Evolutionary conservation across 208 protist genomes (phyloP).

Genomic region (Crithidia acanthocephali): DNA sequence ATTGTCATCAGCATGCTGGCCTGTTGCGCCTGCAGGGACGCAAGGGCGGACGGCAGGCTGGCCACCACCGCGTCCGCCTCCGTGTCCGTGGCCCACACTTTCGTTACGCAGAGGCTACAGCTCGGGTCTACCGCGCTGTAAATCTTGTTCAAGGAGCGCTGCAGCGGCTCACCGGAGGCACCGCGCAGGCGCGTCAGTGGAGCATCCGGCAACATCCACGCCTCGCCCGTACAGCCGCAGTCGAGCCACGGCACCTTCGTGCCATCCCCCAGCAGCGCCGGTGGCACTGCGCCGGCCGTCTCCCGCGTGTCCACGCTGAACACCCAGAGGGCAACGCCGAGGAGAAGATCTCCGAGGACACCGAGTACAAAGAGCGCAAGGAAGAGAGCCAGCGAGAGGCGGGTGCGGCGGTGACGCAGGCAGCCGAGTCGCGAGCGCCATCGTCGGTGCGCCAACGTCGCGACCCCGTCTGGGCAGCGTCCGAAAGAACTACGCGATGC

Average conservation of each 20-base stretch:
- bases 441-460: too few relatives aligned
- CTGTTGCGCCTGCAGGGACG: neutral
- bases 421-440: too few relatives aligned
- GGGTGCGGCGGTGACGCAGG: neutral
- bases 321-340: neutral
- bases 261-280: neutral
- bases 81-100: too few relatives aligned
- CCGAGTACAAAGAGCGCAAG: neutral
- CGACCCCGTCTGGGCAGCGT: too few relatives aligned
- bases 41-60: neutral
- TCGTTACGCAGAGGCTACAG: neutral
- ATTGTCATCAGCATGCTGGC: neutral
- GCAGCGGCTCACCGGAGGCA: too few relatives aligned
- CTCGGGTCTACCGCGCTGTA: neutral
- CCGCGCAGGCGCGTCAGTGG: neutral
- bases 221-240: conserved; percentile 11
- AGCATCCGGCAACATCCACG: neutral
- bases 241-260: conserved; percentile 12
- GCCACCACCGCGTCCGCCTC: too few relatives aligned
- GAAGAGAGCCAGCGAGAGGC: neutral
- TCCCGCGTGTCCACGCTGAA: neutral
- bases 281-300: neutral
- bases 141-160: neutral
- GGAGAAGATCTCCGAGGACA: neutral
- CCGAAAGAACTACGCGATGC: too few relatives aligned